A percentile compares a stretch with the other conserved stretches of the same genome.
Evolutionary conservation across 805 yeast genomes (phyloP).

Genomic region (Candida adriatica): DNA sequence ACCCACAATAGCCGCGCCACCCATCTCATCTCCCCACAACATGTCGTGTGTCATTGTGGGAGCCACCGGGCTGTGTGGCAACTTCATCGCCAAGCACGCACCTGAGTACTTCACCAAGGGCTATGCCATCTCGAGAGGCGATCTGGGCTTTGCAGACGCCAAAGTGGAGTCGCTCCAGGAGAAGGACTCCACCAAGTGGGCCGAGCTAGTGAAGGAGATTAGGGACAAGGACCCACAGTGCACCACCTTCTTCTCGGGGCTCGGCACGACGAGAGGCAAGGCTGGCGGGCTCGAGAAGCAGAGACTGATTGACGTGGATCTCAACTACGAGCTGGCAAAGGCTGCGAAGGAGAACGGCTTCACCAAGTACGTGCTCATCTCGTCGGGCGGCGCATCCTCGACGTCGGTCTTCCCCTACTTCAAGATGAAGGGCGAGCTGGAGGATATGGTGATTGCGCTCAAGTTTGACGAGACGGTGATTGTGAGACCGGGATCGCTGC

Average conservation of each 20-base stretch:
- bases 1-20: no score
- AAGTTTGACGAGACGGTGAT: constrained; percentile 68
- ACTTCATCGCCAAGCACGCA: constrained; percentile 40
- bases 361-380: constrained; percentile 59
- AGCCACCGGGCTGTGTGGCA: constrained; percentile 75
- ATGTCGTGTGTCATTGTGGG: constrained; percentile 43
- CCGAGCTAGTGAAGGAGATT: constrained; percentile 24
- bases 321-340: constrained; percentile 60
- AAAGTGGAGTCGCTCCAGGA: constrained; percentile 33
- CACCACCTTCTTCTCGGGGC: constrained; percentile 49
- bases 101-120: constrained; percentile 33
- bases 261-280: constrained; percentile 68
- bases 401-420: constrained; percentile 54
- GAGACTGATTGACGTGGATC: constrained; percentile 65
- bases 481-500: constrained; percentile 66
- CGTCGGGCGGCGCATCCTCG: constrained; percentile 57
- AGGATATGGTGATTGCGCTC: constrained; percentile 54
- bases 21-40: no score
- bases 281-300: constrained; percentile 75
- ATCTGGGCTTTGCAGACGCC: constrained; percentile 7
- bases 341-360: constrained; percentile 69
- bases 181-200: constrained; percentile 46
- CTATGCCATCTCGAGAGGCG: constrained; percentile 45
- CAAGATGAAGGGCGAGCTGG: constrained; percentile 69
- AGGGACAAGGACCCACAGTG: constrained; percentile 20